These are phyloP conservation scores for Podospora pseudopauciseta DNA, from an alignment of 495 filamentous ascomycete species.

Conservation along the genomic window DNA sequence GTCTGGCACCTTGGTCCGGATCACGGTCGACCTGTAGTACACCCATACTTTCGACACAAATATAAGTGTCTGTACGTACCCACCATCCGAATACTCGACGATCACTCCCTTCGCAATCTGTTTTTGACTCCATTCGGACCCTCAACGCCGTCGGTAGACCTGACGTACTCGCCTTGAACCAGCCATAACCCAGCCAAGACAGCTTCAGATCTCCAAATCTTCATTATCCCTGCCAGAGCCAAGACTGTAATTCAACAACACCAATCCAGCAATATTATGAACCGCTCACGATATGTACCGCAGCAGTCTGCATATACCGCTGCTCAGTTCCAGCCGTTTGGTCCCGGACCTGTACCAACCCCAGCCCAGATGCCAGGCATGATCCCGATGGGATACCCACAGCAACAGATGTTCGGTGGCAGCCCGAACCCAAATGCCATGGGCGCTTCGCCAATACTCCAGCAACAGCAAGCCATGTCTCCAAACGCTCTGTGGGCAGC, in stretches of 20 bases:
- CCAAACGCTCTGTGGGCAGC: conserved; percentile 12
- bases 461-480: conserved; percentile 11
- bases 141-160: conserved; percentile 13
- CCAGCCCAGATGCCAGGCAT: conserved; percentile 12
- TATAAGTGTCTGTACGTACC: conserved; percentile 18
- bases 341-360: conserved; percentile 1
- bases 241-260: neutral
- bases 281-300: conserved; percentile 18
- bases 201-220: neutral
- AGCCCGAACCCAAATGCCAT: conserved; percentile 7
- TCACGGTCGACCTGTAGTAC: conserved; percentile 9
- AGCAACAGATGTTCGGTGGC: conserved; percentile 6
- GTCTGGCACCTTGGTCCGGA: conserved; percentile 12
- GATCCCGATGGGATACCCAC: conserved; percentile 3
- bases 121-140: conserved; percentile 1
- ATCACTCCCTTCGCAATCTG: conserved; percentile 14
- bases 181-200: neutral
- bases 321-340: conserved; percentile 13
- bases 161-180: neutral
- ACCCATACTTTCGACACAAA: conserved; percentile 1
- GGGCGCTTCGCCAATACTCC: conserved; percentile 14
- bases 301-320: conserved; percentile 8
- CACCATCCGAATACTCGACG: conserved; percentile 1
- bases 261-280: conserved; percentile 8
- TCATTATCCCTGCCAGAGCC: neutral